Evolutionary conservation across 805 yeast genomes (phyloP).

Genomic region (Kuraishia cidri): DNA sequence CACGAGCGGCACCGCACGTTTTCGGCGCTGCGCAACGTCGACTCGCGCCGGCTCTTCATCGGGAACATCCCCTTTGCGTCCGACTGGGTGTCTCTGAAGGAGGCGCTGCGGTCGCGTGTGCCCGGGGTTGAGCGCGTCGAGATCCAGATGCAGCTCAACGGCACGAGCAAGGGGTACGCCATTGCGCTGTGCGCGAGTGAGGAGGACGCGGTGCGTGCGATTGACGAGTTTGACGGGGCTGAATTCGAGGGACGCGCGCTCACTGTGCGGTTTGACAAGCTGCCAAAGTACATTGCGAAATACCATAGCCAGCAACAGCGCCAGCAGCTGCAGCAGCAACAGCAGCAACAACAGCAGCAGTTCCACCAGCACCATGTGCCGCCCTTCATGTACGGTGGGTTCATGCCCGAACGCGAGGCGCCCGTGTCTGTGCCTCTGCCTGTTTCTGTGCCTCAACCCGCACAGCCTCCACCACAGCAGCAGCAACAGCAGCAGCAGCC

Average conservation of each 20-base stretch:
- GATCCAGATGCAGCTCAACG: conserved; percentile 31
- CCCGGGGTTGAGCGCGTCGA: conserved; percentile 25
- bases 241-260: conserved; percentile 52
- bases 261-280: conserved; percentile 53
- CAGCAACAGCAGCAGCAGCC: neutral
- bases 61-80: conserved; percentile 48
- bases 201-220: conserved; percentile 37
- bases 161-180: conserved; percentile 52
- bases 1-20: no score
- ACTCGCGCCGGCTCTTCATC: conserved; percentile 36
- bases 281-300: conserved; percentile 26
- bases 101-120: conserved; percentile 20
- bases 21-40: conserved; percentile 21
- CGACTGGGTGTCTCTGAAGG: conserved; percentile 24
- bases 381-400: neutral
- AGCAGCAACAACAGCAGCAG: neutral
- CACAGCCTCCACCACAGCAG: neutral
- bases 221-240: conserved; percentile 37
- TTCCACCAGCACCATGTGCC: neutral
- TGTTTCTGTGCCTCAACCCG: neutral
- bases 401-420: neutral
- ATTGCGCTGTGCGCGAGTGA: conserved; percentile 42
- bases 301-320: conserved; percentile 4
- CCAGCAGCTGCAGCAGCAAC: conserved; percentile 2
- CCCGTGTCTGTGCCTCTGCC: neutral